Base-by-base conservation (phyloP, 1,284 basidiomycete species). In the Mrakiaceae sp. region DNA sequence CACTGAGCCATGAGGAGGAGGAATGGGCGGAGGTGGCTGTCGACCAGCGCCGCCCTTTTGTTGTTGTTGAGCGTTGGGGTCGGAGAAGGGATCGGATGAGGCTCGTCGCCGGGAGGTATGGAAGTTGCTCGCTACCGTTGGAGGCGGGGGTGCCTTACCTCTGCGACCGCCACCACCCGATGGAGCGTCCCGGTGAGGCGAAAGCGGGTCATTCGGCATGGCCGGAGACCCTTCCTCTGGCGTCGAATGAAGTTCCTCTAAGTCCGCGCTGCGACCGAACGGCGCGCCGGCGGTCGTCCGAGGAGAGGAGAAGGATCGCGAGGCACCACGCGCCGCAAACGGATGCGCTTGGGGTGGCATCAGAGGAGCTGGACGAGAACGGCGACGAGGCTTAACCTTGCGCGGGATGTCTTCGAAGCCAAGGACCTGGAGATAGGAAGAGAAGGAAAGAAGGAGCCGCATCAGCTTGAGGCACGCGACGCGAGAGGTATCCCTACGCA, bases 321-420 rank as follows among this genome's bases (percentile, higher is more conserved):
- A 50, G 40, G 46, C 27, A 44, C 4, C 46, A 16, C 62, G 49
- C 40, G 62, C 16, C 14, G 16, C 40, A 14, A 51, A 16, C 56
- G 54, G 43, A 53, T 11, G 60, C 14, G 27, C 12, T 1, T 40
- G 3, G 46, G 40, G 16, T 43, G 11, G 55, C 46, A n/a, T 55
- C 16, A 16, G 61, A 48, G 46, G 44, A 9, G 55, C 12, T 4
- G 43, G 44, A 10, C 52, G 52, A 12, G 52, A 60, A 0, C 59
- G 53, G 10, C 51, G 58, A 9, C 59, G 64, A 44, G 64, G 44
- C n/a, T 54, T 60, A 4, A 44, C 27, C 27, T 27, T 27, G 14
- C 64, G 64, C 11, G 60, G 64, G 46, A 62, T 46, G 47, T 66
- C 64, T 27, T 66, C 58, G 42, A 66, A 66, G 27, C 64, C 64